Base-by-base conservation (phyloP, 805 yeast genomes). In the Zygotorulaspora sp. region DNA sequence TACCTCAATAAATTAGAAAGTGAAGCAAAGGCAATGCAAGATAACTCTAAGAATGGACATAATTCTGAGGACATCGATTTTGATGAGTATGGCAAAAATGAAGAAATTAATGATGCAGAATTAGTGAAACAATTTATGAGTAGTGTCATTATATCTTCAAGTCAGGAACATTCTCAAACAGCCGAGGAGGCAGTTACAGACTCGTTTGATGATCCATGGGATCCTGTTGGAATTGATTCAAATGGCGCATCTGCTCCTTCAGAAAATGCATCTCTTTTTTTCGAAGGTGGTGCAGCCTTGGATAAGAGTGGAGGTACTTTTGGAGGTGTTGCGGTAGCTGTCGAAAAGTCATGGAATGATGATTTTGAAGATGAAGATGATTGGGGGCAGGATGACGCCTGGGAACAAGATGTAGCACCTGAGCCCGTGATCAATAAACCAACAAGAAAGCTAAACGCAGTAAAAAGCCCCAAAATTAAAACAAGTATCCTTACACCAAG, bases 1-100 rank as follows among this genome's bases (percentile, higher is more conserved):
- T 82, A 84, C 53, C 65, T 82, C 52, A 60, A 56, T 4, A 77
- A 75, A 48, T 71, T 83, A 38, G 68, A 71, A 32, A 53, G 50
- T 4, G 80, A 71, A 31, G 72, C 76, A 5, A 45, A 67, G 2
- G 9, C 36, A 12, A 20, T 50, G 6, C 50, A 46, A 23, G 36
- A 40, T 6, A 41, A 49, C 12, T 32, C 41, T 19, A 42, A 36
- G 6, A 32, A 36, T 19, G 44, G 40, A 10, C 38, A 39, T 1
- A 30, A 38, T 2, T 31, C 49, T 5, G 36, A 40, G 15, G 52
- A 50, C 22, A 44, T 52, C 14, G 41, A 55, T 30, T 55, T 55
- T 37, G 55, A 49, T 18, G 36, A 44, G 15, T 47, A 42, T 34
- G 44, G 46, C 8, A 30, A 31, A 2, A 43, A 38, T 7, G 48